Base-by-base conservation (phyloP, 2,329 filamentous ascomycete genomes). In the Chaetomiaceae sp. region DNA sequence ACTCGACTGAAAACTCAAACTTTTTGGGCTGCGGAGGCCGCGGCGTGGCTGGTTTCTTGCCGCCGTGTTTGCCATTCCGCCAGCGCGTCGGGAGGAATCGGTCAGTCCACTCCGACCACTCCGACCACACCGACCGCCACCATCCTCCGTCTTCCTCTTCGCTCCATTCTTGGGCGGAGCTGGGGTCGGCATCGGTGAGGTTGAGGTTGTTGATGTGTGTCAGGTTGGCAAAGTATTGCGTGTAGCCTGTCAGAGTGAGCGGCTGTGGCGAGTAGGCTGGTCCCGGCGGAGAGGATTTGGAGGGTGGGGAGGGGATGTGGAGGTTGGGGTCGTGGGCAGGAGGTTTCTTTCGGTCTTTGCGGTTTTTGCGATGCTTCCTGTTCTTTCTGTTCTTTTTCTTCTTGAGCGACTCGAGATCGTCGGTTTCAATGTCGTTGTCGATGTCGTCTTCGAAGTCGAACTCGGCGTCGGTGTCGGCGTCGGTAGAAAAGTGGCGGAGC, bases 191-290 rank as follows among this genome's bases (percentile, higher is more conserved):
- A n/a, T n/a, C n/a, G n/a, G 48, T 51, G 27, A 61, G 52, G 10
- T 53, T 60, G 30, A 63, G 34, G 62, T 90, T 88, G 71, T 97
- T 95, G 70, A 96, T 85, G 54, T 82, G 73, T 0, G 92, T 97
- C n/a, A 99, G 73, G 67, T 99, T 99, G 56, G 92, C 90, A 69
- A 84, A 96, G 69, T 95, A 96, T 64, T 99, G 94, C 4, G 84
- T 90, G 69, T 90, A 96, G 5, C 89, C 84, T 3, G 86, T 77
- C 57, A 91, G 75, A 0, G 89, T 88, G 33, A 97, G 75, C 0
- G 89, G 75, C 66, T 99, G 94, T 7, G 87, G 84, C 18, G 85
- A 90, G 70, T 99, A 97, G 7, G 89, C 94, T 0, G 94, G 94
- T 0, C 94, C 94, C 0, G 92, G 92, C 5, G 82, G 82, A 7